Conservation (phyloP, 139 green algal species). For the Eudorina sp. region DNA sequence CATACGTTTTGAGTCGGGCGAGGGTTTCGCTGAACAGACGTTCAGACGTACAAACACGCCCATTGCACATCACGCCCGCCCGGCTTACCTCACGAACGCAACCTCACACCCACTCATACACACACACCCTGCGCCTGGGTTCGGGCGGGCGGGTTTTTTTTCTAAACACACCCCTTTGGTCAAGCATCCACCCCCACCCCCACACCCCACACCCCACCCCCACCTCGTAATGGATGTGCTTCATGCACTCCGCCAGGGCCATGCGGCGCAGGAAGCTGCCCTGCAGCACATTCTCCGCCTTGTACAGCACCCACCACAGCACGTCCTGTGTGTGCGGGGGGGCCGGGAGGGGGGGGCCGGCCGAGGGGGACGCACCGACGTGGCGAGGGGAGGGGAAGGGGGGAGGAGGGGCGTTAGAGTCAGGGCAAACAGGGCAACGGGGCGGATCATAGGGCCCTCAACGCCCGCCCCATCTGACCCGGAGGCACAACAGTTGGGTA, state of each 20-base stretch:
- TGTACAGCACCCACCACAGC: constrained; percentile 93
- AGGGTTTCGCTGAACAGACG: too few species aligned
- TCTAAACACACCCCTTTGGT: too few species aligned
- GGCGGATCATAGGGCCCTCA: too few species aligned
- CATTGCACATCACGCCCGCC: too few species aligned
- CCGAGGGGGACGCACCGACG: background rate
- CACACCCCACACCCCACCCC: background rate
- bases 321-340: constrained; percentile 76
- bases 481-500: background rate
- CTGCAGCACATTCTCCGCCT: constrained; percentile 83
- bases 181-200: background rate
- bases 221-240: constrained; percentile 97
- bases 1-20: too few species aligned
- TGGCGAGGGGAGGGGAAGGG: background rate
- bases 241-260: constrained; percentile 89
- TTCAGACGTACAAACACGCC: too few species aligned
- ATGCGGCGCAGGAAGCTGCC: constrained; percentile 76
- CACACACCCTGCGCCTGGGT: too few species aligned
- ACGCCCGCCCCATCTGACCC: background rate
- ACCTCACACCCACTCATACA: too few species aligned
- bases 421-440: too few species aligned
- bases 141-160: too few species aligned
- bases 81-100: too few species aligned
- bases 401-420: too few species aligned
- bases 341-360: background rate